These are phyloP conservation scores for Sporothrix schenckii DNA, from an alignment of 2,329 filamentous ascomycete genomes.

Conservation along the genomic window DNA sequence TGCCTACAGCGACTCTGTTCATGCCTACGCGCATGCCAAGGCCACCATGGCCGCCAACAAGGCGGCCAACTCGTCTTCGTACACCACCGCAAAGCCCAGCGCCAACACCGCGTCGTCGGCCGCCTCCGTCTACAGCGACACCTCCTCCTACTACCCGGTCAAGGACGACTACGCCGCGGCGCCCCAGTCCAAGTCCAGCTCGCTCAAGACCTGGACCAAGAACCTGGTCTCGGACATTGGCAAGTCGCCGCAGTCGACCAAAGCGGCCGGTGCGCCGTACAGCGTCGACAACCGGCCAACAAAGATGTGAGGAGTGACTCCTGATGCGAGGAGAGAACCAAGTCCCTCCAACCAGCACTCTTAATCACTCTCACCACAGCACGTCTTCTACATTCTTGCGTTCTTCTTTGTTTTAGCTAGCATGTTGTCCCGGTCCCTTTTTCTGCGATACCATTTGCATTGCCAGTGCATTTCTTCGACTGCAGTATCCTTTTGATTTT, in stretches of 20 bases:
- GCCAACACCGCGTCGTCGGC: constrained; percentile 32
- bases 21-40: constrained; percentile 21
- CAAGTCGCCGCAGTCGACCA: constrained; percentile 24
- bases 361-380: neutral
- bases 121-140: constrained; percentile 27
- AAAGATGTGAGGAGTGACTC: neutral
- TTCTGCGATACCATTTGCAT: neutral
- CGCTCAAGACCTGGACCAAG: constrained; percentile 33
- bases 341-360: no score
- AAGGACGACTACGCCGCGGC: constrained; percentile 36
- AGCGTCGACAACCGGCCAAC: constrained; percentile 18
- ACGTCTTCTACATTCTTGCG: neutral
- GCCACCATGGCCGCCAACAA: constrained; percentile 36
- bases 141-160: constrained; percentile 14
- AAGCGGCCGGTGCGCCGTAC: constrained; percentile 19
- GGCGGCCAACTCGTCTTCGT: constrained; percentile 39
- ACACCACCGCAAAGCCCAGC: no score
- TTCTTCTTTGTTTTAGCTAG: neutral
- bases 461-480: neutral
- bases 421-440: neutral
- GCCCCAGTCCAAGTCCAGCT: constrained; percentile 18
- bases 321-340: no score
- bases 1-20: constrained; percentile 35
- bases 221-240: constrained; percentile 35
- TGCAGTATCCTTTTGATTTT: neutral